phyloP scores from a whole-genome alignment of 768 basidiomycete species.

The Mycena filopes region DNA sequence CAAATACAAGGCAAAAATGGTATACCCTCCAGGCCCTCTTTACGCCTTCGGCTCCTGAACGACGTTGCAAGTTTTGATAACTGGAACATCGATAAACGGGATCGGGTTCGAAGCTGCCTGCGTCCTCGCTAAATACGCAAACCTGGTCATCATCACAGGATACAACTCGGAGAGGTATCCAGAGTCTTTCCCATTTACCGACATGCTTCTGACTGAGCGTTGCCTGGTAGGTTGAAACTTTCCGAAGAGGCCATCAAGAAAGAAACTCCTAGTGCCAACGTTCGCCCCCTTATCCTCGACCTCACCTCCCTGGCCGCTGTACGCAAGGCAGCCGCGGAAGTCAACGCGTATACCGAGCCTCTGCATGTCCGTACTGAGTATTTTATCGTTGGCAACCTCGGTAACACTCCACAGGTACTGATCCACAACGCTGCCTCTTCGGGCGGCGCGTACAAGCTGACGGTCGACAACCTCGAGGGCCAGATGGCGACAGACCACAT shows the following conservation, averaged over 20 bases:
- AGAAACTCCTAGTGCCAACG: conserved; percentile 3
- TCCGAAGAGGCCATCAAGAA: conserved; percentile 2
- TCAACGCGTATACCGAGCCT: conserved; percentile 18
- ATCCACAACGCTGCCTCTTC: conserved; percentile 19
- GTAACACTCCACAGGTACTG: conserved; percentile 5
- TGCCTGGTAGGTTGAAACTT: neutral
- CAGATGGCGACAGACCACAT: conserved; percentile 15
- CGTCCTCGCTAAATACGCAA: conserved; percentile 10
- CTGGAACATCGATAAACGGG: neutral
- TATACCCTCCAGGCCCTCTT: neutral
- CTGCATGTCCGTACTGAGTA: neutral
- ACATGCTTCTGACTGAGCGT: neutral
- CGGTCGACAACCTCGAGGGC: conserved; percentile 10
- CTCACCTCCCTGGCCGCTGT: conserved; percentile 10
- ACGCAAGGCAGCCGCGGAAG: conserved; percentile 22
- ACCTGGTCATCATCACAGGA: conserved; percentile 18
- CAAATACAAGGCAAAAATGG: conserved; percentile 21
- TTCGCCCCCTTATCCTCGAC: conserved; percentile 16
- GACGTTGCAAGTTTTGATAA: conserved; percentile 9
- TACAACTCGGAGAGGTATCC: conserved; percentile 7
- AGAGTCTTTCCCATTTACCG: neutral
- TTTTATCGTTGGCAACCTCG: neutral
- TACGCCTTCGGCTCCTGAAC: too few species aligned
- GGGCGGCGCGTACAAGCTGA: conserved; percentile 11
- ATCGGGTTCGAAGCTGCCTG: neutral